Base-by-base conservation (phyloP, 352 stramenopile genomes). In the Phytophthora cryptogea region DNA sequence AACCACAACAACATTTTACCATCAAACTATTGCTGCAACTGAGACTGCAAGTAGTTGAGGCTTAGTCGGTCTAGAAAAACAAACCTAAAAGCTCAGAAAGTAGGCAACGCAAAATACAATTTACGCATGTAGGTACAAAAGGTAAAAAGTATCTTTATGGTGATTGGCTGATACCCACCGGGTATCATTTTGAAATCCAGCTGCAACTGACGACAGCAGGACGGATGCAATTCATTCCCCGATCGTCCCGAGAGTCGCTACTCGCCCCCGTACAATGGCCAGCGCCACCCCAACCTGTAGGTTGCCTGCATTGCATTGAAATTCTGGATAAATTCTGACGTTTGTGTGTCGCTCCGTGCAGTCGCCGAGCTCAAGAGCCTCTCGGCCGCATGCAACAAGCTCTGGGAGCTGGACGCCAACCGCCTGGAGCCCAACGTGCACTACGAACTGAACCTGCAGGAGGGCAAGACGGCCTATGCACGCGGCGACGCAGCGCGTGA, bases 401-500 rank as follows among this genome's bases (percentile, higher is more conserved):
- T 98, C 28, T 98, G 95, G 95, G 76, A 96, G 49, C 80, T 98
- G 16, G 95, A 98, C 79, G 27, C 36, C 26, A 71, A 66, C 57
- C 81, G 84, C 16, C 80, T 98, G 6, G 75, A 85, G 47, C 90
- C 94, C 0, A 79, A 87, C 51, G 76, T 89, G 39, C 86, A 99
- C 70, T 99, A 98, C 59, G 71, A 81, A 46, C 91, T 99, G 45
- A 93, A 98, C 65, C 75, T 99, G 10, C 94, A 99, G 73, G 72
- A 87, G 14, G 90, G 89, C 31, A 98, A 98, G 70, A 89, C 81
- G 46, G 79, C 85, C 11, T 98, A 87, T 67, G 72, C 92, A 50
- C 87, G 88, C 44, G 90, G 92, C 5, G 94, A 98, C 62, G 76
- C 75, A 5, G 94, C 95, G 2, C 58, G 53, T 32, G 92, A 98